Evolutionary conservation across 2,329 filamentous ascomycete species (phyloP), one percentile per base, ranked within the genome.

Genomic region (Periconia digitata): DNA sequence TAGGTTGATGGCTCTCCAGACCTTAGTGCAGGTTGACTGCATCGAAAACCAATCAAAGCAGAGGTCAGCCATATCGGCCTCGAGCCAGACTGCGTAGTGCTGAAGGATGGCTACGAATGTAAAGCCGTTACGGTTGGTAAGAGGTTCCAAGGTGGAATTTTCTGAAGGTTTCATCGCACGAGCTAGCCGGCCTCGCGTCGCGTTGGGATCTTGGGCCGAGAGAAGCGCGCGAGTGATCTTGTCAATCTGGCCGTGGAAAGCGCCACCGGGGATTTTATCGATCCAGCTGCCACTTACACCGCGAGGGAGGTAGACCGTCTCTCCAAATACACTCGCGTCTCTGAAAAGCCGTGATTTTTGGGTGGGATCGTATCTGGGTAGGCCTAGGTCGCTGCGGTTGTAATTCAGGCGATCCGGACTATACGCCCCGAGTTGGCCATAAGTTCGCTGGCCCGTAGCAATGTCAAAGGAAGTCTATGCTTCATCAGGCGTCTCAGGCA

Each of bases 11-110:
- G 17, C 34, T 17, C 39, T 44, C 46, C 46, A 49, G 15, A 22
- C 38, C 16, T 39, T 20, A 10, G 21, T 23, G 35, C 36, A 44
- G 13, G 24, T 17, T 18, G 15, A 24, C 41, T 44, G 41, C 36
- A 50, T 46, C 27, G 21, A 15, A 7, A 22, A 8, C 34, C 38
- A 37, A 29, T 50, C 35, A 38, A 50, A 46, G 22, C n/a, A 46
- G 18, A 50, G 17, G n/a, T 43, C 47, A 16, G 29, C 37, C 32
- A 46, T 42, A 29, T 50, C 47, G 3, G 47, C 47, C 38, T 50
- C 37, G 32, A 50, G 38, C 43, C 47, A 46, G n/a, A 46, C 22
- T 8, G 37, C 47, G 39, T 29, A 49, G 29, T 36, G 23, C n/a
- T 49, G 6, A 15, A 49, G 22, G 7, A 49, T 49, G 6, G 37